Conservation (phyloP, 1,284 basidiomycete species). For the Moesziomyces sp. region DNA sequence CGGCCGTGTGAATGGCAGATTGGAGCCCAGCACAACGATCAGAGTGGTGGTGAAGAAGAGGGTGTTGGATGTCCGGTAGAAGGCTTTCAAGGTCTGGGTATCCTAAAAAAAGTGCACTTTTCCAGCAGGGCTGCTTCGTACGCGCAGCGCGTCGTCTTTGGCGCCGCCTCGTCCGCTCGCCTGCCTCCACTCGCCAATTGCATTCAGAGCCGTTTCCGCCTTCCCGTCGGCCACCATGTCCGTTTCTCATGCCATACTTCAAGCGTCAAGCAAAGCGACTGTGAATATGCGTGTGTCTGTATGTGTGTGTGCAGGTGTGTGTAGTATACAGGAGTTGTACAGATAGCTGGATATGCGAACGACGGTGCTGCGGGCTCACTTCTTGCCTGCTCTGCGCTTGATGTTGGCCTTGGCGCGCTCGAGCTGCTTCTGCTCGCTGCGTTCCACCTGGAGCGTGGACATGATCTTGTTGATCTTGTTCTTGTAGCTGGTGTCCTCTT, state of each 20-base stretch:
- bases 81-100: no score
- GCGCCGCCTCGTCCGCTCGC: no score
- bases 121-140: no score
- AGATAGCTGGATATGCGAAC: slow-evolving; percentile 4
- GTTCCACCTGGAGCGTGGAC: slow-evolving; percentile 84
- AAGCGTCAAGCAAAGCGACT: neutral
- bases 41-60: no score
- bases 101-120: no score
- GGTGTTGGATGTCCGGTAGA: no score
- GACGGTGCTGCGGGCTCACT: slow-evolving; percentile 7
- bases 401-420: slow-evolving; percentile 73
- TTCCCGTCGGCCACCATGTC: neutral
- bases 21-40: no score
- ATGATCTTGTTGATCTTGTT: slow-evolving; percentile 75
- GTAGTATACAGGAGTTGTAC: slow-evolving; percentile 5
- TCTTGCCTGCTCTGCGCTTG: slow-evolving; percentile 54
- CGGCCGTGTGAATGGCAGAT: no score
- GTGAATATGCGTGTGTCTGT: neutral
- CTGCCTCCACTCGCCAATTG: neutral
- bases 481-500: slow-evolving; percentile 77
- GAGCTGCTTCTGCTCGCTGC: slow-evolving; percentile 93
- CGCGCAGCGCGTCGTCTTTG: no score
- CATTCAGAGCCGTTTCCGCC: slow-evolving; percentile 9
- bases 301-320: neutral
- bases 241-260: no score